Percentiles rank a stretch among this genome's conserved stretches.
These are phyloP conservation scores for Primulina eburnea DNA, from an alignment of 257 asterid species.

Conservation along the genomic window DNA sequence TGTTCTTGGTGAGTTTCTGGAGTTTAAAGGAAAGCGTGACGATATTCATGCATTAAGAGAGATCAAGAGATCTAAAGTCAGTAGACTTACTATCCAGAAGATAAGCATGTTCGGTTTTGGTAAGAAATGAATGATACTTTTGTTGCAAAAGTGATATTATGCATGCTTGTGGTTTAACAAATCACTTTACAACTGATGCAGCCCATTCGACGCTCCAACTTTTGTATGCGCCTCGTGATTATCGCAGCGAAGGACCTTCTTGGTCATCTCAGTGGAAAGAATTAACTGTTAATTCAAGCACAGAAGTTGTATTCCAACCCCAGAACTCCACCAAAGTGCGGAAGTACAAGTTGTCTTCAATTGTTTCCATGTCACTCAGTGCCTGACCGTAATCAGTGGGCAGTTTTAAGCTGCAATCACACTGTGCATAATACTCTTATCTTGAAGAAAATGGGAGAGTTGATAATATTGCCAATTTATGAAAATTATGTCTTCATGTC, in stretches of 20 bases:
- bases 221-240: constrained; percentile 66
- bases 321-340: constrained; percentile 52
- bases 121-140: constrained; percentile 24
- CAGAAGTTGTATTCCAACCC: constrained; percentile 75
- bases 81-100: constrained; percentile 68
- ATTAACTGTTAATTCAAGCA: constrained; percentile 67
- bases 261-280: constrained; percentile 60
- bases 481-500: too few relatives aligned
- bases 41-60: constrained; percentile 60
- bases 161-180: constrained; percentile 1
- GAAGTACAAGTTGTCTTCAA: constrained; percentile 71
- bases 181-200: constrained; percentile 32
- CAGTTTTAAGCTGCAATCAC: background rate
- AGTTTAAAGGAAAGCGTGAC: constrained; percentile 85
- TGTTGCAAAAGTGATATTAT: background rate
- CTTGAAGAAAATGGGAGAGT: background rate
- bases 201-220: constrained; percentile 76
- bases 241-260: constrained; percentile 57
- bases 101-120: constrained; percentile 96
- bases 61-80: constrained; percentile 85
- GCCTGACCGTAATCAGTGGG: constrained; percentile 42
- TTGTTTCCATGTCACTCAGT: constrained; percentile 71
- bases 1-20: constrained; percentile 81
- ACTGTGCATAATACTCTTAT: background rate
- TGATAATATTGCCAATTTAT: too few relatives aligned